These are phyloP conservation scores for Coniochaeta sp. DNA, from an alignment of 2,329 filamentous ascomycete species.

Conservation along the genomic window DNA sequence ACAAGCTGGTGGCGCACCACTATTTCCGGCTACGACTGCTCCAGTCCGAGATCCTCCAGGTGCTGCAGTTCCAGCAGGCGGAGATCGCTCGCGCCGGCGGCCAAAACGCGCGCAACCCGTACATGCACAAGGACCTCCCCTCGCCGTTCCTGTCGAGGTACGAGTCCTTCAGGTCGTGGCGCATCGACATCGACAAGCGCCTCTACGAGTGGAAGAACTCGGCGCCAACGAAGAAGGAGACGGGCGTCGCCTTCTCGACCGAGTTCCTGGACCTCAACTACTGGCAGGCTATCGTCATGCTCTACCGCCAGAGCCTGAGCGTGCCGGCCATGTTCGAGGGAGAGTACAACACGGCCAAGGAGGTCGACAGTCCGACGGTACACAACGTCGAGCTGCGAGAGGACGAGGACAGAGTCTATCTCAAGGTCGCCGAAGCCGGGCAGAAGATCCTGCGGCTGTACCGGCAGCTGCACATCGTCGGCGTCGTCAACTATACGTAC, in stretches of 20 bases:
- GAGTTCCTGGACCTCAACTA: slow-evolving; percentile 94
- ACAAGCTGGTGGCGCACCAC: slow-evolving; percentile 86
- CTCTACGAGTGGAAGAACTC: slow-evolving; percentile 81
- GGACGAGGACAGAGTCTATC: slow-evolving; percentile 85
- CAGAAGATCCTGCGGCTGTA: slow-evolving; percentile 90
- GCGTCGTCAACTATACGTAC: slow-evolving; percentile 93
- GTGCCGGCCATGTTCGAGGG: slow-evolving; percentile 79
- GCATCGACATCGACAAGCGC: slow-evolving; percentile 76
- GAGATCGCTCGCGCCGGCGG: slow-evolving; percentile 64
- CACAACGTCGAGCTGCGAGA: slow-evolving; percentile 60
- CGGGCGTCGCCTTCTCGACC: slow-evolving; percentile 80
- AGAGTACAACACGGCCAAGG: slow-evolving; percentile 61
- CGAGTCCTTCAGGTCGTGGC: slow-evolving; percentile 81
- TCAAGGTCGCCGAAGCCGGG: slow-evolving; percentile 91
- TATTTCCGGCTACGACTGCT: slow-evolving; percentile 84
- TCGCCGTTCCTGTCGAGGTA: slow-evolving; percentile 83
- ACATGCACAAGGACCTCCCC: slow-evolving; percentile 70
- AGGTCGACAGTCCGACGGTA: slow-evolving; percentile 55
- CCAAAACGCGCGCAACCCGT: slow-evolving; percentile 58
- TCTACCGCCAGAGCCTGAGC: slow-evolving; percentile 84
- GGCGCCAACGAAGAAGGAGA: slow-evolving; percentile 69
- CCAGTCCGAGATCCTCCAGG: slow-evolving; percentile 92
- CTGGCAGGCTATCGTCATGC: slow-evolving; percentile 94
- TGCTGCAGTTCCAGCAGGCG: slow-evolving; percentile 86
- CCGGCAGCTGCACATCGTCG: slow-evolving; percentile 77